These are phyloP conservation scores for Aspergillus asperescens DNA, from an alignment of 495 filamentous ascomycete species.

Conservation along the genomic window DNA sequence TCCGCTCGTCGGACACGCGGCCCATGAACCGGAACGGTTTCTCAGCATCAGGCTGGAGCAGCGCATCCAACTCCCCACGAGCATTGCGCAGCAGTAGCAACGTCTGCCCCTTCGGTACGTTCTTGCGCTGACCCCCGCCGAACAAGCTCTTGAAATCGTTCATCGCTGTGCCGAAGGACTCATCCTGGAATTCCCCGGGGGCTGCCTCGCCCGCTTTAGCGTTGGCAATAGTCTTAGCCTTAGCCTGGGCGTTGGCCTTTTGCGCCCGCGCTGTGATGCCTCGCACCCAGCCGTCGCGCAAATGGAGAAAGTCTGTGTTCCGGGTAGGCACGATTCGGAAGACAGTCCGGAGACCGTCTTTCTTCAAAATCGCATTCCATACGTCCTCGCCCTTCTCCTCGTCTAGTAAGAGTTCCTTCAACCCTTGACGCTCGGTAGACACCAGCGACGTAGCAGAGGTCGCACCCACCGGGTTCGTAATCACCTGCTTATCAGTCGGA, in stretches of 20 bases:
- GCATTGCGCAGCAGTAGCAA: constrained; percentile 66
- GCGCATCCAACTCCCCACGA: constrained; percentile 59
- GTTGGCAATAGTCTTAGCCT: constrained; percentile 14
- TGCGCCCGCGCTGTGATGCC: constrained; percentile 68
- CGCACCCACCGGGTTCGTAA: constrained; percentile 47
- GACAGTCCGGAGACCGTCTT: constrained; percentile 59
- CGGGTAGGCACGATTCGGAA: constrained; percentile 77
- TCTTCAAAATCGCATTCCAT: constrained; percentile 66
- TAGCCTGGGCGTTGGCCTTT: constrained; percentile 26
- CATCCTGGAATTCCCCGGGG: constrained; percentile 54
- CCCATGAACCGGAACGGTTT: constrained; percentile 54
- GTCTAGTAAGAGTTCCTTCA: constrained; percentile 65
- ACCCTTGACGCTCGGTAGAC: constrained; percentile 64
- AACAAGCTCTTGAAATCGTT: constrained; percentile 73
- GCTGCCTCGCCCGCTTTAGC: constrained; percentile 35
- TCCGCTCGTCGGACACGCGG: constrained; percentile 66
- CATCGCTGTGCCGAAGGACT: constrained; percentile 65
- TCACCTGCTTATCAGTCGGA: constrained; percentile 43
- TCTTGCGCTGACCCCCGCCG: constrained; percentile 57
- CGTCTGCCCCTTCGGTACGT: constrained; percentile 68
- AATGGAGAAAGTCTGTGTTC: constrained; percentile 86
- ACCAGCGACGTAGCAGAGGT: constrained; percentile 74
- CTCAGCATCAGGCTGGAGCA: constrained; percentile 52
- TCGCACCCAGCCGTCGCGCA: constrained; percentile 86
- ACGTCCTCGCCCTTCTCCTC: constrained; percentile 57